Percentiles rank a stretch among this genome's conserved stretches.
These are phyloP conservation scores for Cymodocea nodosa DNA, from an alignment of 116 monocot species.

Conservation along the genomic window DNA sequence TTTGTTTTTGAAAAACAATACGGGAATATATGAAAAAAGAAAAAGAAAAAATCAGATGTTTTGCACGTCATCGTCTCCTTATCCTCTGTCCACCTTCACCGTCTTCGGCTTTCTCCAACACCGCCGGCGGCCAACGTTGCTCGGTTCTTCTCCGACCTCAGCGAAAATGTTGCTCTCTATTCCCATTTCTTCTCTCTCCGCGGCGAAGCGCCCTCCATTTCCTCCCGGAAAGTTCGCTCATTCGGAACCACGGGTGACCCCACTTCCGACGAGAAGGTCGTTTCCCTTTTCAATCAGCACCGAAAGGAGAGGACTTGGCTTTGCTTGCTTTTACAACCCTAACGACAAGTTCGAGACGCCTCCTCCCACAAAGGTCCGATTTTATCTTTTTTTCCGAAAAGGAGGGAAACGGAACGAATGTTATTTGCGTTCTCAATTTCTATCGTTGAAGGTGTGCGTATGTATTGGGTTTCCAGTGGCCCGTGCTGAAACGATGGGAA, in stretches of 20 bases:
- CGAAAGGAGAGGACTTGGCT: not conserved
- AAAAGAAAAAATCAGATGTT: too few relatives aligned
- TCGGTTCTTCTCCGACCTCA: not conserved
- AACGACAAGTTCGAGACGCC: not conserved
- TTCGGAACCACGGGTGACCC: too few relatives aligned
- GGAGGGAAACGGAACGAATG: too few relatives aligned
- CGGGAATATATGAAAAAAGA: too few relatives aligned
- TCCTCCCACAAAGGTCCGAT: not conserved
- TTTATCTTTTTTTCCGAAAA: not conserved
- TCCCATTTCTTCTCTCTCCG: not conserved
- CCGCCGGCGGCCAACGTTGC: too few relatives aligned
- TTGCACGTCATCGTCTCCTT: too few relatives aligned
- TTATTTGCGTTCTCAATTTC: not conserved
- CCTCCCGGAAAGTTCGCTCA: not conserved
- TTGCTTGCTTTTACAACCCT: not conserved
- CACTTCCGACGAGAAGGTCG: not conserved
- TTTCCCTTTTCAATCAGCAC: not conserved
- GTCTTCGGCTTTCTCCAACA: not conserved
- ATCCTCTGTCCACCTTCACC: too few relatives aligned
- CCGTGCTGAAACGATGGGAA: conserved; percentile 68
- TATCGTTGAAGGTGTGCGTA: not conserved
- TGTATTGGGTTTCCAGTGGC: conserved; percentile 29
- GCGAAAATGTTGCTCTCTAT: not conserved
- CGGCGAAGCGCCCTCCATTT: not conserved
- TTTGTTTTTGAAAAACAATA: too few relatives aligned